Percentiles rank a stretch among this genome's conserved stretches.
These are phyloP conservation scores for Eucalyptus tenuipes DNA, from an alignment of 345 rosid genomes.

Conservation along the genomic window DNA sequence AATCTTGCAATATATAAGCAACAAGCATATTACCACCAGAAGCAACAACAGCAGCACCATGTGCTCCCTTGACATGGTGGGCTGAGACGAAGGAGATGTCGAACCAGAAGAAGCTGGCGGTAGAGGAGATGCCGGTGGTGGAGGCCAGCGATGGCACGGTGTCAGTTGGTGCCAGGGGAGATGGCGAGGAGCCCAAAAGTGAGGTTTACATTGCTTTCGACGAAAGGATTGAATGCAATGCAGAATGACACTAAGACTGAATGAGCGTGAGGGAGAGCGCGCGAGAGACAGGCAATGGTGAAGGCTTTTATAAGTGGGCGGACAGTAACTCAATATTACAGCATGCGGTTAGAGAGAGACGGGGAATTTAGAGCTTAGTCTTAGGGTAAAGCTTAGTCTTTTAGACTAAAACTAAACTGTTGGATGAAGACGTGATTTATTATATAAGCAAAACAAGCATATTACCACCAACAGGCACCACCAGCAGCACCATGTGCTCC, in stretches of 20 bases:
- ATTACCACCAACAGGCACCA: slow-evolving; percentile 13
- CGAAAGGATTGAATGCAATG: neutral
- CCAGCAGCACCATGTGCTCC: slow-evolving; percentile 30
- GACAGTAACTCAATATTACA: no score
- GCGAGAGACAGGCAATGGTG: no score
- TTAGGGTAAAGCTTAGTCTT: no score
- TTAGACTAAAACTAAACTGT: no score
- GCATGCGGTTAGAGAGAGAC: no score
- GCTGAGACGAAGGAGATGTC: slow-evolving; percentile 4
- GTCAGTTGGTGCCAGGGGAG: neutral
- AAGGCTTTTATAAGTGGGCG: no score
- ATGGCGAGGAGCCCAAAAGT: neutral
- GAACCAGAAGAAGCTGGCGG: neutral
- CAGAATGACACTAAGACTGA: no score
- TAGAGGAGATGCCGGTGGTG: slow-evolving; percentile 1
- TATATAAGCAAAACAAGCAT: neutral
- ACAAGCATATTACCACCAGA: slow-evolving; percentile 19
- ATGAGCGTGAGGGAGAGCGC: no score
- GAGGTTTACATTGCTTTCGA: neutral
- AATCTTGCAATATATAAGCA: no score
- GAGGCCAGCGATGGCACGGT: neutral
- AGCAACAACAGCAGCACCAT: slow-evolving; percentile 17
- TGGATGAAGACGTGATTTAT: no score
- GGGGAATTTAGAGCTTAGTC: no score
- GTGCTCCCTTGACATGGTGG: slow-evolving; percentile 28